Conservation (phyloP, 208 protist genomes). For the Balamuthia mandrillaris region DNA sequence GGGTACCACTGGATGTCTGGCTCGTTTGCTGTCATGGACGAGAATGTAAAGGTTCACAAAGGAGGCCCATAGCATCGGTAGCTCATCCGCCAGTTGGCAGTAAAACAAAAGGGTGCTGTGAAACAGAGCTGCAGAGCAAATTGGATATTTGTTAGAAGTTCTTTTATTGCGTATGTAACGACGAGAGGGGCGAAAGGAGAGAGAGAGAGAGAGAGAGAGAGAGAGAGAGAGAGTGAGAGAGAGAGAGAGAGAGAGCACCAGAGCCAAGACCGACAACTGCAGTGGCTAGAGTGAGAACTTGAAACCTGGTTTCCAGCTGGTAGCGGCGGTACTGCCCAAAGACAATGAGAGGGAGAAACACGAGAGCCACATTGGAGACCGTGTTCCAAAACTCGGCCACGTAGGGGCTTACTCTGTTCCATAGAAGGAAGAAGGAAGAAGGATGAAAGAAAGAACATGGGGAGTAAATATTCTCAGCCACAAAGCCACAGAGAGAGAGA, state of each 20-base stretch:
- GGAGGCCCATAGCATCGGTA: background rate
- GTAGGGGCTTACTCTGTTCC: background rate
- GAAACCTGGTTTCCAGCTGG: background rate
- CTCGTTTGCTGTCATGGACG: background rate
- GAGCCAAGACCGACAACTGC: background rate
- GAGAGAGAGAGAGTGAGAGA: background rate
- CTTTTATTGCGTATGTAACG: too few species aligned
- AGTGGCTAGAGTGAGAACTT: background rate
- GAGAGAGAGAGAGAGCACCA: background rate
- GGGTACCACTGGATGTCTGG: background rate
- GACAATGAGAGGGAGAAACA: background rate
- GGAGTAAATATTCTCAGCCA: too few species aligned
- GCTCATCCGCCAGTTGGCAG: background rate
- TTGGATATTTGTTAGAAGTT: too few species aligned
- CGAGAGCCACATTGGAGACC: background rate
- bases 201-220: too few species aligned
- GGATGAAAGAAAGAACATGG: background rate
- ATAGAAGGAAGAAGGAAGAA: background rate
- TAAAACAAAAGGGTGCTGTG: background rate
- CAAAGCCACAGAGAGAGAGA: too few species aligned
- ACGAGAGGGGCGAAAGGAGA: too few species aligned
- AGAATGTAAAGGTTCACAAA: background rate
- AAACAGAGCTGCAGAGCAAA: background rate
- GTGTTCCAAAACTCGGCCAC: background rate
- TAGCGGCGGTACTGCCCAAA: background rate